Evolutionary conservation across 441 rosid genomes (phyloP), one percentile per base, ranked within the genome.

Genomic region (Gossypium trilobum): DNA sequence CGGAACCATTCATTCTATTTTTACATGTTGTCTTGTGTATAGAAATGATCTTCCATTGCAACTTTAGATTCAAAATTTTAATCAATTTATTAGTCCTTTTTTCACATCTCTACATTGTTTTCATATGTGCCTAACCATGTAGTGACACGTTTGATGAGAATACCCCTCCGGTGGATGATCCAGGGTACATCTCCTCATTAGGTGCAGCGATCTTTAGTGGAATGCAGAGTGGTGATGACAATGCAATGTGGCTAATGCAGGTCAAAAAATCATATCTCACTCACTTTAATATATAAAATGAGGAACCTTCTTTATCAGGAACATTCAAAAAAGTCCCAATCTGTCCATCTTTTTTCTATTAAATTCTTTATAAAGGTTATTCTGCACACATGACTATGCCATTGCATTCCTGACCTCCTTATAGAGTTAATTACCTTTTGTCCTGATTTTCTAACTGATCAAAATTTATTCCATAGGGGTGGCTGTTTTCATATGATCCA

Each of bases 211-310:
- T 83, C 73, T 87, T 84, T 77, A 80, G 68, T 31, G 95, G 92
- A 76, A 79, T 89, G 90, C 87, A 84, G 77, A 84, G 85, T 75
- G 92, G 95, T 62, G 92, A 89, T 71, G 67, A 31, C 10, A 81
- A 87, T 78, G 87, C 90, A 61, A 85, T 86, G 78, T 89, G 95
- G 95, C 80, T 89, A 73, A 89, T 89, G 92, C 95, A 89, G 92
- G 95, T 87, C 62, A 75, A 56, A 14, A 78, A 69, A 82, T 73
- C 33, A 42, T 10, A 36, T 16, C 17, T 73, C 61, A 50, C 70
- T 57, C 56, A 44, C 20, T 63, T 74, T 14, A 31, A 6, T 16
- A 31, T 31, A 55, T 27, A 62, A 8, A 31, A 14, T 19, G 16
- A 27, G 44, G 16, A 36, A 42, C 52, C 10, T 25, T 7, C 17